Evolutionary conservation across 192 early-diverging fungal genomes (phyloP).

Genomic region (Podila clonocystis): DNA sequence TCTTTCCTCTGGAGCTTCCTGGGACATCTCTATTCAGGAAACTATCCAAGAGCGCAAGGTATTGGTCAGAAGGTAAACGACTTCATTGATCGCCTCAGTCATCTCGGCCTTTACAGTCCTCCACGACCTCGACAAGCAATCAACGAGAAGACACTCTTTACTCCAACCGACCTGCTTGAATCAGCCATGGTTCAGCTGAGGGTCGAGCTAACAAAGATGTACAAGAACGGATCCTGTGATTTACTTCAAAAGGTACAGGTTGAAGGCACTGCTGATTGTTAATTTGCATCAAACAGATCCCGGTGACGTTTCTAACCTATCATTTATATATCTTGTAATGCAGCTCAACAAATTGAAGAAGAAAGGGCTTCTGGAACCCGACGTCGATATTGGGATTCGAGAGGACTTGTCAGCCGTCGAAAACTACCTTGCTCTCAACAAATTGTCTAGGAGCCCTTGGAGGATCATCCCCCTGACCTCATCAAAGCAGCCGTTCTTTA

Average conservation of each 20-base stretch:
- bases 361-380: conserved; percentile 5
- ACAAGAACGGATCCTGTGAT: conserved; percentile 15
- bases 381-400: conserved; percentile 13
- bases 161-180: not conserved
- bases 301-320: not conserved
- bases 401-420: conserved; percentile 13
- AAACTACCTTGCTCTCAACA: conserved; percentile 20
- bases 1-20: conserved; percentile 6
- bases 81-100: conserved; percentile 5
- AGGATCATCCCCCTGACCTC: conserved; percentile 13
- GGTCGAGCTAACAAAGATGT: conserved; percentile 28
- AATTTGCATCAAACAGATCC: not conserved
- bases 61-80: not conserved
- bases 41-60: conserved; percentile 1
- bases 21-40: conserved; percentile 6
- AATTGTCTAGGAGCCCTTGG: not conserved
- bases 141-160: conserved; percentile 6
- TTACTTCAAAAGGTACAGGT: conserved; percentile 17
- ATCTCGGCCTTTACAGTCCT: not conserved
- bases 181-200: conserved; percentile 7
- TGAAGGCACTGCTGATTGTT: not conserved
- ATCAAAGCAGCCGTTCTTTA: conserved; percentile 16
- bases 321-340: not conserved
- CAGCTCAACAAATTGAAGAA: conserved; percentile 1
- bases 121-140: conserved; percentile 1